Conservation (phyloP, 169 alveolate genomes). For the Plasmodium yoelii region DNA sequence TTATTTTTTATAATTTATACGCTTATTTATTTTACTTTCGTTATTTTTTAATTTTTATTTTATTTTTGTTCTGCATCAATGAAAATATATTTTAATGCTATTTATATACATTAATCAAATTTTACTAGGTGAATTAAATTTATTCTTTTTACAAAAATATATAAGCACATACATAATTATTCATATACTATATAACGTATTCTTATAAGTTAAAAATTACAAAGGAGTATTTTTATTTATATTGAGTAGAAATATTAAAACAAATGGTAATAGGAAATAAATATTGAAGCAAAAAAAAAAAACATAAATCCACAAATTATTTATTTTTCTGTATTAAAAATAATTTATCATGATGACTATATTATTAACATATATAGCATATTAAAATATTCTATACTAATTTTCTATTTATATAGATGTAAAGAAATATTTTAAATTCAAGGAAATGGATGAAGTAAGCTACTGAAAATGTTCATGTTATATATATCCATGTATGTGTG, state of each 20-base stretch:
- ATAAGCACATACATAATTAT: neutral
- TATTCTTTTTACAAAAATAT: neutral
- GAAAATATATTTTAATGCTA: constrained; percentile 9
- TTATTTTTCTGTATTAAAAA: neutral
- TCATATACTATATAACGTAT: neutral
- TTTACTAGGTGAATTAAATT: constrained; percentile 10
- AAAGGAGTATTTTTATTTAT: constrained; percentile 5
- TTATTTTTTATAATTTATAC: constrained; percentile 14
- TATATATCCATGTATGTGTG: neutral
- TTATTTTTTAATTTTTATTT: constrained; percentile 47
- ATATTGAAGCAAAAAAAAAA: neutral
- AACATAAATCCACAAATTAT: neutral
- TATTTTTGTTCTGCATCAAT: constrained; percentile 62
- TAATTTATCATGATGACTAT: neutral
- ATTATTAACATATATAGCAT: neutral
- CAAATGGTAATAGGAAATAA: constrained; percentile 60
- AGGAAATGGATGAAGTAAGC: constrained; percentile 76
- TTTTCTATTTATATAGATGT: constrained; percentile 41
- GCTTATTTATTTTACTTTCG: constrained; percentile 4
- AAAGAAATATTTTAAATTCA: constrained; percentile 63
- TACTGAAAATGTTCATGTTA: neutral
- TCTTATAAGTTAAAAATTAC: neutral
- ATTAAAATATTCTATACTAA: neutral
- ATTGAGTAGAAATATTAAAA: constrained; percentile 57
- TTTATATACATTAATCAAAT: constrained; percentile 1